Evolutionary conservation across 352 stramenopile genomes (phyloP).

Genomic region (Lagenidium sp.): DNA sequence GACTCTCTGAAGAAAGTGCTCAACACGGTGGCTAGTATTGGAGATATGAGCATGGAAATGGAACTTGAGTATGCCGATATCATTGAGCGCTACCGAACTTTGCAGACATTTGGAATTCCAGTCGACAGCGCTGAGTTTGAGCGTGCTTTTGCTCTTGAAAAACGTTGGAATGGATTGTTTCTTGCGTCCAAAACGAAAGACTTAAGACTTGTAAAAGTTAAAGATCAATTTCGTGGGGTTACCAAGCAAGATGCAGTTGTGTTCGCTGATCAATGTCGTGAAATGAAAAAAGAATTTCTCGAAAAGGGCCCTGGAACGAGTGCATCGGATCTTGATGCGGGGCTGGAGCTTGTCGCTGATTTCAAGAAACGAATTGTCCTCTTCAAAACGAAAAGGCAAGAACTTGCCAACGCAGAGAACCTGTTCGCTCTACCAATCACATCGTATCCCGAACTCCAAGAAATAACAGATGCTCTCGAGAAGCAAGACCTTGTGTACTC

Average conservation of each 20-base stretch:
- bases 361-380: slow-evolving; percentile 76
- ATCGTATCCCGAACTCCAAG: slow-evolving; percentile 86
- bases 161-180: slow-evolving; percentile 77
- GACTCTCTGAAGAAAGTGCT: slow-evolving; percentile 93
- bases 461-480: slow-evolving; percentile 79
- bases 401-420: slow-evolving; percentile 92
- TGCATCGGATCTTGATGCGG: slow-evolving; percentile 81
- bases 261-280: slow-evolving; percentile 83
- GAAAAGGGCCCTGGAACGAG: slow-evolving; percentile 78
- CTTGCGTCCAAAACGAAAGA: slow-evolving; percentile 89
- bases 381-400: slow-evolving; percentile 72
- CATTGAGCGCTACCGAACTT: slow-evolving; percentile 87
- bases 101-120: slow-evolving; percentile 77
- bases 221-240: slow-evolving; percentile 91
- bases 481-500: slow-evolving; percentile 88
- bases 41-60: slow-evolving; percentile 89
- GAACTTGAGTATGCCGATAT: slow-evolving; percentile 92
- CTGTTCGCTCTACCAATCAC: slow-evolving; percentile 90
- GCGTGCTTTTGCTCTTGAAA: slow-evolving; percentile 71
- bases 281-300: slow-evolving; percentile 84
- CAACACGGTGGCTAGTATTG: slow-evolving; percentile 85
- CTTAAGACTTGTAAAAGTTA: slow-evolving; percentile 89
- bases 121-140: slow-evolving; percentile 56
- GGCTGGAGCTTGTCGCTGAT: slow-evolving; percentile 77
- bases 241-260: slow-evolving; percentile 87